These are phyloP conservation scores for Phytophthora rubi DNA, from an alignment of 352 stramenopile species.

Conservation along the genomic window DNA sequence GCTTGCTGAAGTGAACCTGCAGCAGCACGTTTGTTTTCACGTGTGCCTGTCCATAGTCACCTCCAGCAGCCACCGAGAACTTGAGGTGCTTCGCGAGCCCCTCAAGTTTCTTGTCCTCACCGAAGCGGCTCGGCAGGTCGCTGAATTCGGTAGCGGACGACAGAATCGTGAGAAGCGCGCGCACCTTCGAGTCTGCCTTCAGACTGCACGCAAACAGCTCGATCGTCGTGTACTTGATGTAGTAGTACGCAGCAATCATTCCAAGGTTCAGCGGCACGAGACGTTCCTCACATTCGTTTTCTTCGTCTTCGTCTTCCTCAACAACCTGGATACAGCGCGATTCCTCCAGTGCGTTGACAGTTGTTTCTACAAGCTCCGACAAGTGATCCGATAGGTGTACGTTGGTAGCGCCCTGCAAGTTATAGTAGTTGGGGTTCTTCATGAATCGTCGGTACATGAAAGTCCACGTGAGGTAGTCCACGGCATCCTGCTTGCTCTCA, in stretches of 20 bases:
- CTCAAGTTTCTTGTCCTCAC: conserved; percentile 95
- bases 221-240: conserved; percentile 99
- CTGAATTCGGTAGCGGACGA: conserved; percentile 96
- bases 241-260: conserved; percentile 99
- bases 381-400: conserved; percentile 98
- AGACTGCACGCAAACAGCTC: conserved; percentile 98
- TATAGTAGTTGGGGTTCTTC: conserved; percentile 99
- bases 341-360: conserved; percentile 96
- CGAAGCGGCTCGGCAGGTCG: conserved; percentile 91
- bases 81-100: conserved; percentile 94
- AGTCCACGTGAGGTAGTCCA: conserved; percentile 99
- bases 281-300: conserved; percentile 91
- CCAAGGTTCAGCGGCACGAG: conserved; percentile 97
- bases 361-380: conserved; percentile 98
- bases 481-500: conserved; percentile 98
- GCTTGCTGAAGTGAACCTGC: conserved; percentile 97
- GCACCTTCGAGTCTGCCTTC: conserved; percentile 97
- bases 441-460: conserved; percentile 98
- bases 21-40: conserved; percentile 98
- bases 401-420: conserved; percentile 92
- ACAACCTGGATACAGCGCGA: conserved; percentile 96
- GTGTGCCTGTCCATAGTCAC: conserved; percentile 93
- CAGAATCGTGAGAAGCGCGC: conserved; percentile 97
- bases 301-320: conserved; percentile 83
- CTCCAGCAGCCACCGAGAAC: conserved; percentile 88